These are phyloP conservation scores for Xylaria sp. DNA, from an alignment of 2,329 filamentous ascomycete species.

Conservation along the genomic window DNA sequence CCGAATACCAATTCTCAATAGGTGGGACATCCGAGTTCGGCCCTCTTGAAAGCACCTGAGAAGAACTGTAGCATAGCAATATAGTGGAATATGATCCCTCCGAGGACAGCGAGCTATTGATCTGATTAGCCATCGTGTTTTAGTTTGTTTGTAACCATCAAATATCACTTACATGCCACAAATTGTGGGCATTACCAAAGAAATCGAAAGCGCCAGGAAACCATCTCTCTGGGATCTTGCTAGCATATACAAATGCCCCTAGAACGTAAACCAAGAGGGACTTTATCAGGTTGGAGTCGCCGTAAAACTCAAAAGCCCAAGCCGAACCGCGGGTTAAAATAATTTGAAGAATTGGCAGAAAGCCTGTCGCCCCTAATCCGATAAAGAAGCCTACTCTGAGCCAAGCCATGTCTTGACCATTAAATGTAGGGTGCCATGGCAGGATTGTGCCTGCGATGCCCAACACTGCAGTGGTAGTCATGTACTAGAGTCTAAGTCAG, in stretches of 20 bases:
- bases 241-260: slow-evolving; percentile 88
- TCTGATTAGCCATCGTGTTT: slow-evolving; percentile 90
- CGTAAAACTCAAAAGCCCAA: slow-evolving; percentile 91
- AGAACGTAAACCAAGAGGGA: slow-evolving; percentile 85
- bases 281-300: slow-evolving; percentile 77
- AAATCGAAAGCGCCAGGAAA: slow-evolving; percentile 95
- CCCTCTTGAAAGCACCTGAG: slow-evolving; percentile 76
- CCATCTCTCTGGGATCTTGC: slow-evolving; percentile 93
- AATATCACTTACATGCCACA: slow-evolving; percentile 83
- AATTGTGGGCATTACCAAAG: slow-evolving; percentile 92
- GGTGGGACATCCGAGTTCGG: slow-evolving; percentile 66
- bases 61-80: slow-evolving; percentile 97
- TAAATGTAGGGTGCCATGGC: slow-evolving; percentile 96
- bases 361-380: slow-evolving; percentile 85
- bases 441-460: slow-evolving; percentile 89
- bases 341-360: slow-evolving; percentile 88
- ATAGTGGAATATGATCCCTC: slow-evolving; percentile 98
- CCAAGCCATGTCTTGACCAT: slow-evolving; percentile 92
- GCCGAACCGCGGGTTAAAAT: slow-evolving; percentile 78
- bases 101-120: slow-evolving; percentile 92
- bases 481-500: slow-evolving; percentile 63
- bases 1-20: slow-evolving; percentile 53
- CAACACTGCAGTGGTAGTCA: slow-evolving; percentile 80
- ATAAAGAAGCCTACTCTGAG: slow-evolving; percentile 91
- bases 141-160: slow-evolving; percentile 81